Conservation (phyloP, 2,329 filamentous ascomycete genomes). For the Diaporthe ampelina region DNA sequence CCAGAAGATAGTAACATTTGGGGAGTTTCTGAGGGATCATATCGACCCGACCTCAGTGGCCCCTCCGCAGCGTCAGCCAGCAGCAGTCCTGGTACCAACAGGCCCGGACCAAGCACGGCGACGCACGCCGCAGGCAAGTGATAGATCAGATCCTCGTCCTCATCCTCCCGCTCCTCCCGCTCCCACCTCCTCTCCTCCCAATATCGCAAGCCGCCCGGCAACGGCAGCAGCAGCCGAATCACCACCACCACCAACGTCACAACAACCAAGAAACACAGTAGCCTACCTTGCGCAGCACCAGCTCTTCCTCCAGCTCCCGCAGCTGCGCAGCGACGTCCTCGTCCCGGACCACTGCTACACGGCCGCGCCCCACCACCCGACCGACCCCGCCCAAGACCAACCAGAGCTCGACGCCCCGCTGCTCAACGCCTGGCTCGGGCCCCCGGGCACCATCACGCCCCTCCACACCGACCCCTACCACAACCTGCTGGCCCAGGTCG, state of each 20-base stretch:
- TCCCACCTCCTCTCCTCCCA: background rate
- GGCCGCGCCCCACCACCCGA: conserved; percentile 70
- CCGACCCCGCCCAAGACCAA: conserved; percentile 52
- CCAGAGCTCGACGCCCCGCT: conserved; percentile 67
- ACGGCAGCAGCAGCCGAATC: background rate
- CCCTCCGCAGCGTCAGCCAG: background rate
- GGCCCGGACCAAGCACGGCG: background rate
- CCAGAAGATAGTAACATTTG: conserved; percentile 83
- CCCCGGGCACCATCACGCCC: conserved; percentile 88
- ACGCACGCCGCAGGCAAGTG: conserved; percentile 16
- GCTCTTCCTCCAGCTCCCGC: conserved; percentile 85
- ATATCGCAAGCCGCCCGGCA: background rate
- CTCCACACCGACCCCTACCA: conserved; percentile 95
- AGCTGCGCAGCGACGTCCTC: conserved; percentile 79
- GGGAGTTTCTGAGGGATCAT: conserved; percentile 75
- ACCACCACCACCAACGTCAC: background rate
- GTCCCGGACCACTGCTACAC: conserved; percentile 90
- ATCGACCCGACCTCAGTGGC: conserved; percentile 57
- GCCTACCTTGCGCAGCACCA: conserved; percentile 92
- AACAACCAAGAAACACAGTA: background rate
- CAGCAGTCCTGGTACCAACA: background rate
- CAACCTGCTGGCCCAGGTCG: conserved; percentile 90
- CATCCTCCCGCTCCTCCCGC: background rate
- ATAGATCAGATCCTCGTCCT: background rate
- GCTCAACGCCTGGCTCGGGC: conserved; percentile 95